phyloP scores from a whole-genome alignment of 352 stramenopile genomes.

The Phytophthora europaea region DNA sequence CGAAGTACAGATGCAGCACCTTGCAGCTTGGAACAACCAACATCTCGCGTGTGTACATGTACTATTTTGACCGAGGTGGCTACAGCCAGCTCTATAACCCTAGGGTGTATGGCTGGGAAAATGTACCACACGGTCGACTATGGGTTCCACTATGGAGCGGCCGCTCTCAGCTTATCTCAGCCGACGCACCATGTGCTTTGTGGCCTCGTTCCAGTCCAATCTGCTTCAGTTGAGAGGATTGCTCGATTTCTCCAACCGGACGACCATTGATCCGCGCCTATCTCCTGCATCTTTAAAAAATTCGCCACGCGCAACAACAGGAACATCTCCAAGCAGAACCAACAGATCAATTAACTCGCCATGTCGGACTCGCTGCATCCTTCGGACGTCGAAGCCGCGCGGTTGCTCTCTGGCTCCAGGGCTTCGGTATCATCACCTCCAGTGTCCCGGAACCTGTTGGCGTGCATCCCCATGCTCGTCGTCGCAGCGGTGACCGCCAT shows the following conservation, averaged over 20 bases:
- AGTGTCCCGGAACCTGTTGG: constrained; percentile 22
- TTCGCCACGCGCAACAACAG: constrained; percentile 1
- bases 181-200: background rate
- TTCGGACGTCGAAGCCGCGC: constrained; percentile 21
- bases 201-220: background rate
- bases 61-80: background rate
- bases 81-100: background rate
- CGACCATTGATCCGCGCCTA: constrained; percentile 20
- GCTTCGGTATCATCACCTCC: constrained; percentile 9
- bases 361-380: constrained; percentile 7
- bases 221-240: constrained; percentile 14
- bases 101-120: background rate
- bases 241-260: constrained; percentile 11
- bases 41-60: background rate
- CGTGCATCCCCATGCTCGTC: constrained; percentile 26
- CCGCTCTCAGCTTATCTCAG: background rate
- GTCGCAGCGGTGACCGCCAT: constrained; percentile 25
- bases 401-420: constrained; percentile 11
- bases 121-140: background rate
- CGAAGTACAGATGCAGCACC: background rate
- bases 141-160: background rate
- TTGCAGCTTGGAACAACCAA: background rate
- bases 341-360: background rate
- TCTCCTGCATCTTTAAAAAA: constrained; percentile 20
- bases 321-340: background rate